Percentiles rank a stretch among this genome's conserved stretches.
These are phyloP conservation scores for Plenodomus biglobosus DNA, from an alignment of 2,329 filamentous ascomycete genomes.

Conservation along the genomic window DNA sequence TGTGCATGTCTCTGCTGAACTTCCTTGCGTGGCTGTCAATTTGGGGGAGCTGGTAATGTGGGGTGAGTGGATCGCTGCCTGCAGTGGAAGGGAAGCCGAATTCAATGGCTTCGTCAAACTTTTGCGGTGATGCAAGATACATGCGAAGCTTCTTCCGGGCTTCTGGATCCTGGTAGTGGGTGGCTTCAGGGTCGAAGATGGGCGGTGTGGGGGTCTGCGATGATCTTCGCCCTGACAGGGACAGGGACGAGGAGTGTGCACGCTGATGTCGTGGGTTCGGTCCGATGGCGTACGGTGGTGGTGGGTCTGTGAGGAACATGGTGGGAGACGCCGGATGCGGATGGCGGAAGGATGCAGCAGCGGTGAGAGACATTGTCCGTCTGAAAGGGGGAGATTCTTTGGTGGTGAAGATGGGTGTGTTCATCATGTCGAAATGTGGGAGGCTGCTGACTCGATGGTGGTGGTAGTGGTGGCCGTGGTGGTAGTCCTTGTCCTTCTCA, in stretches of 20 bases:
- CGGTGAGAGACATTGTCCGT: conserved; percentile 71
- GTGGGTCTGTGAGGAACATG: conserved; percentile 49
- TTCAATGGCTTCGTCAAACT: conserved; percentile 92
- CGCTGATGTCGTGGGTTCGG: conserved; percentile 36
- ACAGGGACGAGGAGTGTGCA: conserved; percentile 32
- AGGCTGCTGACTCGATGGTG: conserved; percentile 26
- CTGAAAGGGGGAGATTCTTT: conserved; percentile 43
- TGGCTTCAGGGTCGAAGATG: conserved; percentile 65
- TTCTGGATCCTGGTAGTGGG: conserved; percentile 88
- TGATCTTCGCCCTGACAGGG: conserved; percentile 31
- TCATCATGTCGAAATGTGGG: conserved; percentile 34
- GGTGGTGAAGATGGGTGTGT: conserved; percentile 20
- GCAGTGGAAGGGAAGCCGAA: conserved; percentile 78
- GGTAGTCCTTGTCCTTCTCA: conserved; percentile 16
- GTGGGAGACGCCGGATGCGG: conserved; percentile 53
- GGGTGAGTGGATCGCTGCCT: conserved; percentile 19
- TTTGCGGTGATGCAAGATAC: conserved; percentile 85
- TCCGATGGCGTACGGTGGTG: conserved; percentile 30
- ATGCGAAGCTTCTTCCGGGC: conserved; percentile 82
- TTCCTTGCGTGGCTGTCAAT: conserved; percentile 44
- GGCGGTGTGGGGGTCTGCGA: conserved; percentile 30
- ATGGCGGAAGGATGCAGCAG: conserved; percentile 62
- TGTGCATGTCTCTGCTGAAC: conserved; percentile 57
- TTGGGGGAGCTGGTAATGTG: conserved; percentile 37
- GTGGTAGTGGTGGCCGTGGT: no score